Conservation (phyloP, 805 yeast species). For the Candida corydali region DNA sequence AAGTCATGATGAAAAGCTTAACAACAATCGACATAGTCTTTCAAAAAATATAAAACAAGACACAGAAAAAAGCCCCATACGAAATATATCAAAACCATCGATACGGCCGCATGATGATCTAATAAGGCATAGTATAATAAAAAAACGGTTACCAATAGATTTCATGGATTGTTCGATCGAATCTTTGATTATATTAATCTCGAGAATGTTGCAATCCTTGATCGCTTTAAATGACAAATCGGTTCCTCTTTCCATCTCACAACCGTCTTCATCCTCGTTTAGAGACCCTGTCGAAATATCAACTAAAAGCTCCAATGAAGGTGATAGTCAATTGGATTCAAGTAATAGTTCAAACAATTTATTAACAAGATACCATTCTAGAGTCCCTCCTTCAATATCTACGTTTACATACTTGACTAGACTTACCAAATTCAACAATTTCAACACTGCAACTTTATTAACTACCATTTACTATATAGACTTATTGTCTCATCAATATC, state of each 20-base stretch:
- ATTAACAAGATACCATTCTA: conserved; percentile 87
- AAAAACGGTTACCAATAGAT: conserved; percentile 34
- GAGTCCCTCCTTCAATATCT: conserved; percentile 87
- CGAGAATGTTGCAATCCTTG: conserved; percentile 76
- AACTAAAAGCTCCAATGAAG: too few relatives aligned
- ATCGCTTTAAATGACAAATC: conserved; percentile 67
- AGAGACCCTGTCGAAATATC: too few relatives aligned
- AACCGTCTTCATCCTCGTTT: conserved; percentile 20
- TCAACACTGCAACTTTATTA: conserved; percentile 78
- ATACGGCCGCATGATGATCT: conserved; percentile 1
- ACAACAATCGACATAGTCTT: too few relatives aligned
- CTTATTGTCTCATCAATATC: conserved; percentile 68
- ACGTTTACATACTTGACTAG: conserved; percentile 72
- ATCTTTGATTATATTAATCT: conserved; percentile 65
- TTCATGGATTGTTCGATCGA: conserved; percentile 66
- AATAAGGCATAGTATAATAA: neutral
- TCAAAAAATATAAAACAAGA: too few relatives aligned
- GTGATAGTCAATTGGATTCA: too few relatives aligned
- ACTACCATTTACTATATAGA: conserved; percentile 90
- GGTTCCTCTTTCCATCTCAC: conserved; percentile 30
- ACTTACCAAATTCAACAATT: conserved; percentile 74
- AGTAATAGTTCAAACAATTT: conserved; percentile 14
- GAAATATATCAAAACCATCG: neutral
- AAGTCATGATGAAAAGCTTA: too few relatives aligned
- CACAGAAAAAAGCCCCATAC: neutral